These are phyloP conservation scores for Alternaria gansuensis DNA, from an alignment of 2,329 filamentous ascomycete species.

Conservation along the genomic window DNA sequence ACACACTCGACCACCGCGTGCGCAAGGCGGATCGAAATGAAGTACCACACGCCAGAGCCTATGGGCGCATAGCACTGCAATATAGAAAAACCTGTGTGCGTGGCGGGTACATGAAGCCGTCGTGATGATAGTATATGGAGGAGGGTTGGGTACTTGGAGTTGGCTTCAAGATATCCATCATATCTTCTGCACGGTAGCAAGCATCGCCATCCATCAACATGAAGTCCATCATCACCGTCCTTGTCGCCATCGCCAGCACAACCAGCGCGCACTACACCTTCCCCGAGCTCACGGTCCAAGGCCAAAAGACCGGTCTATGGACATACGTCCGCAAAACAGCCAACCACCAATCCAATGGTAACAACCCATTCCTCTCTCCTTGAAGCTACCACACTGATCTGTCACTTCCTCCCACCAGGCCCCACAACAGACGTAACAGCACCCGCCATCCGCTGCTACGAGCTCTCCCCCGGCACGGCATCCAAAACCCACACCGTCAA, in stretches of 20 bases:
- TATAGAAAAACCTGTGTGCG: slow-evolving; percentile 5
- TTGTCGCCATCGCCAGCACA: slow-evolving; percentile 35
- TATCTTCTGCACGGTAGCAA: slow-evolving; percentile 4
- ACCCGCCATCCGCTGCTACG: slow-evolving; percentile 48
- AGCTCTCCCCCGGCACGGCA: slow-evolving; percentile 30
- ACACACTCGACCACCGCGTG: slow-evolving; percentile 10
- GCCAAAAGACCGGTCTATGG: slow-evolving; percentile 39
- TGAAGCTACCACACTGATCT: slow-evolving; percentile 26
- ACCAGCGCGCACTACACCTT: slow-evolving; percentile 48
- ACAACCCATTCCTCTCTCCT: slow-evolving; percentile 7
- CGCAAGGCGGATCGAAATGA: slow-evolving; percentile 12
- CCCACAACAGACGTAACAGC: slow-evolving; percentile 40
- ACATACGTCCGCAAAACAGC: slow-evolving; percentile 48
- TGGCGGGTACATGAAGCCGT: slow-evolving; percentile 1
- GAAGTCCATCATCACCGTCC: slow-evolving; percentile 39
- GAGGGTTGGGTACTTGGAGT: background rate
- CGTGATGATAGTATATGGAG: slow-evolving; percentile 14
- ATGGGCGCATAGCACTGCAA: slow-evolving; percentile 11
- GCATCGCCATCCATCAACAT: slow-evolving; percentile 25
- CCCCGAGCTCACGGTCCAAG: slow-evolving; percentile 40
- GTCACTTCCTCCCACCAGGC: slow-evolving; percentile 14
- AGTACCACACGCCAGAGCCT: slow-evolving; percentile 15
- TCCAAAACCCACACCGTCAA: slow-evolving; percentile 35
- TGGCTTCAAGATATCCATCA: slow-evolving; percentile 1
- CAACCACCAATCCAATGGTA: slow-evolving; percentile 50